Evolutionary conservation across 169 alveolate species (phyloP).

Genomic region (Cryptosporidium xiaoi): DNA sequence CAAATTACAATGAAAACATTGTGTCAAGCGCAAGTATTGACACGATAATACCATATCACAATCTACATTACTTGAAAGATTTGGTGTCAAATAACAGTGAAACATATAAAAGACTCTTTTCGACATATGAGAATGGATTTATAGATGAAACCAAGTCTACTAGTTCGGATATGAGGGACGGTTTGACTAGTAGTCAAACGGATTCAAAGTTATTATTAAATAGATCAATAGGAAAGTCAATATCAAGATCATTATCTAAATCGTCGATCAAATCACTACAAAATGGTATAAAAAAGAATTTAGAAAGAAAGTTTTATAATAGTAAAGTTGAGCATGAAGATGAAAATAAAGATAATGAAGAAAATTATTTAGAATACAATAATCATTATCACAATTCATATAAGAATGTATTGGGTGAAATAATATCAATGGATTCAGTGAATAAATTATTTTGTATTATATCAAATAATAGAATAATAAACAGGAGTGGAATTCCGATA

Average conservation of each 20-base stretch:
- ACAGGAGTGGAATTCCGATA: constrained; percentile 50
- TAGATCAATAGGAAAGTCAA: constrained; percentile 8
- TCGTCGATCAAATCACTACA: constrained; percentile 40
- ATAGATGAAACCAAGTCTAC: not conserved
- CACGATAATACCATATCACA: constrained; percentile 56
- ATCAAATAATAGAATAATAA: constrained; percentile 41
- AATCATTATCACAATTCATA: not conserved
- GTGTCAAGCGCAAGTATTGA: constrained; percentile 47
- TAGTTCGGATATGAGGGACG: not conserved
- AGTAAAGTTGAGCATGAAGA: not conserved
- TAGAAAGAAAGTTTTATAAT: constrained; percentile 14
- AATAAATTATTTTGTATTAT: constrained; percentile 45
- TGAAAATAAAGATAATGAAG: not conserved
- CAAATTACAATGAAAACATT: constrained; percentile 17
- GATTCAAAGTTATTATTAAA: not conserved
- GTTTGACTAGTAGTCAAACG: not conserved
- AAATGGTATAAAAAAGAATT: constrained; percentile 30
- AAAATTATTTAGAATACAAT: not conserved
- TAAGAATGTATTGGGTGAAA: constrained; percentile 27
- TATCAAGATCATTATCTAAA: constrained; percentile 45
- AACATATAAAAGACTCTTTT: constrained; percentile 25
- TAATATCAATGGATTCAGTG: constrained; percentile 13
- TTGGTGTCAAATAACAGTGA: constrained; percentile 15
- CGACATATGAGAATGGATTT: not conserved
- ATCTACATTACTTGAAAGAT: constrained; percentile 17